Evolutionary conservation across 371 early-diverging fungal species (phyloP).

Genomic region (Edhazardia aedis): DNA sequence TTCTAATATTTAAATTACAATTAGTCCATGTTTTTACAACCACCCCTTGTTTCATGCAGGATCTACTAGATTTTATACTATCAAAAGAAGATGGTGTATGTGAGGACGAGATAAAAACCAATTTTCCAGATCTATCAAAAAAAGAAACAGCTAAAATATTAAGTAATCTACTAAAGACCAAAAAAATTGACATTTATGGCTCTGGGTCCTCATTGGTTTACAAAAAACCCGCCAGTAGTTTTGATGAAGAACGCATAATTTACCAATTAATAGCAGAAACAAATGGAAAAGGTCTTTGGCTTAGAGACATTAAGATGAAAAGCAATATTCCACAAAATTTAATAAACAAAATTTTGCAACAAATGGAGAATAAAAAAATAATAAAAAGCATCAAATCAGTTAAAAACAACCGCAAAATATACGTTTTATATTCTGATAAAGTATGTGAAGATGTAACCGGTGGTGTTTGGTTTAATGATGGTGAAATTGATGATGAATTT

Average conservation of each 20-base stretch:
- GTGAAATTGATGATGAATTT: slow-evolving; percentile 43
- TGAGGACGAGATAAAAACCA: slow-evolving; percentile 26
- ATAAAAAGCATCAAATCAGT: slow-evolving; percentile 44
- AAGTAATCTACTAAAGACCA: slow-evolving; percentile 18
- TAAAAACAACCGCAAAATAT: slow-evolving; percentile 44
- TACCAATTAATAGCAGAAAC: slow-evolving; percentile 24
- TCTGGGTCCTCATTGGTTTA: slow-evolving; percentile 23
- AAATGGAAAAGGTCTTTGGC: slow-evolving; percentile 37
- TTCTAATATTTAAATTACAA: too few relatives aligned
- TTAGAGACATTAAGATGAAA: slow-evolving; percentile 40
- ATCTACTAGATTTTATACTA: not conserved
- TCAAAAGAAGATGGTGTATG: slow-evolving; percentile 27
- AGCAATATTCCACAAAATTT: slow-evolving; percentile 45
- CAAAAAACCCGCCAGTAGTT: slow-evolving; percentile 5
- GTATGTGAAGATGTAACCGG: slow-evolving; percentile 45
- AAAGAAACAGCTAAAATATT: slow-evolving; percentile 23
- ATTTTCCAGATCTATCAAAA: slow-evolving; percentile 26
- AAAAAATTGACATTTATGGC: slow-evolving; percentile 30
- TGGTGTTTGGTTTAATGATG: slow-evolving; percentile 46
- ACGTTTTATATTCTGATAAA: slow-evolving; percentile 37
- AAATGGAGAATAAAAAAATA: slow-evolving; percentile 28
- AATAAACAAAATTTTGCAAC: slow-evolving; percentile 35
- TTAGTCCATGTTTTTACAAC: too few relatives aligned
- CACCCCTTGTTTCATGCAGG: not conserved
- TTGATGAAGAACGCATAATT: slow-evolving; percentile 36